Evolutionary conservation across 192 early-diverging fungal species (phyloP), one percentile per base, ranked within the genome.

Genomic region (Rhizophagus prolifer): DNA sequence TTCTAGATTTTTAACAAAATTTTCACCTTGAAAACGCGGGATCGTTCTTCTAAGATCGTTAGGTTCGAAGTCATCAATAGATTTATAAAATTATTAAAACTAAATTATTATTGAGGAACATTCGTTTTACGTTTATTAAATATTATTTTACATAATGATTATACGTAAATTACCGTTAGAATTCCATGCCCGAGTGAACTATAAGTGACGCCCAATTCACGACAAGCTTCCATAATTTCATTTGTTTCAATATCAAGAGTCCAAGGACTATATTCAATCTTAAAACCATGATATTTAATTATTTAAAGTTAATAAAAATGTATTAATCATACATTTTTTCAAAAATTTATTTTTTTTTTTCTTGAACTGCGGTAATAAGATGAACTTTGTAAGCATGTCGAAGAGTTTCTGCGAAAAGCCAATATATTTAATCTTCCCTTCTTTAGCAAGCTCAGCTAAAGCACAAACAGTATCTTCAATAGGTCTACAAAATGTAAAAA

Each of bases 111-210:
- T 74, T 41, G 9, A 41, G 31, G 4, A 34, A 34, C 31, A 4
- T 34, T 41, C 7, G 7, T 41, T 41, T 41, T 41, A 41, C 7
- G 31, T 34, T 4, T 34, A 34, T n/a, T n/a, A n/a, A n/a, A n/a
- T n/a, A n/a, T n/a, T n/a, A n/a, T n/a, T 34, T 34, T 34, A 41
- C 31, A 34, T n/a, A 34, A 47, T 34, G 2, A 34, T 34, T 12
- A 4, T 5, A 50, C 19, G 16, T 13, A 19, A 16, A 54, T 19
- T 41, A 68, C 66, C 1, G 89, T 90, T 66, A 94, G 74, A 58
- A 92, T 87, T 9, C 94, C 94, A 58, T 88, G 85, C 1, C 91
- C 92, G 7, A 94, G 72, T 2, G 95, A 19, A 96, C 82, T 14
- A 92, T 77, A n/a, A 19, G 86, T 90, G 61, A 95, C 83, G 38